phyloP scores from a whole-genome alignment of 345 rosid species.

The Salix udensis region DNA sequence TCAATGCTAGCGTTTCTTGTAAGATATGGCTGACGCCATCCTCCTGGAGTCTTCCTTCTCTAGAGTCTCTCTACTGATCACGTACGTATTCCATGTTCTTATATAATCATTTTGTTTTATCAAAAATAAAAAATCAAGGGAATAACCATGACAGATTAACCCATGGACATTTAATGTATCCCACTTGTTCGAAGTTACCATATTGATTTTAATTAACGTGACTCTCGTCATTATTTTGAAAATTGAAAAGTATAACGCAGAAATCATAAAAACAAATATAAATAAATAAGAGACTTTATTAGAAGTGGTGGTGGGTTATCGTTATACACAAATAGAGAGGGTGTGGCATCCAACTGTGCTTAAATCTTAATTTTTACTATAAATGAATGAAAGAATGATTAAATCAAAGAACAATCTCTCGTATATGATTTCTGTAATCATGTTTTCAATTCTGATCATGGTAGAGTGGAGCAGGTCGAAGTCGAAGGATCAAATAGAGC shows the following conservation, averaged over 20 bases:
- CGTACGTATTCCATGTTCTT: background rate
- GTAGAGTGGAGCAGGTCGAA: slow-evolving; percentile 18
- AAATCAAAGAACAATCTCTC: background rate
- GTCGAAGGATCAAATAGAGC: slow-evolving; percentile 27
- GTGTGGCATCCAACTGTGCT: background rate
- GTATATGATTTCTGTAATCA: background rate
- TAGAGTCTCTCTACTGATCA: background rate
- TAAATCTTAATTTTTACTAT: background rate
- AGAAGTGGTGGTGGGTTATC: no score
- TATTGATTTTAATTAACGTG: no score
- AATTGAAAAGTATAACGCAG: no score
- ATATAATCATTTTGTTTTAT: no score
- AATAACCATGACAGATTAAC: no score
- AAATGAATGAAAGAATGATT: background rate
- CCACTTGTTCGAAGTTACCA: no score
- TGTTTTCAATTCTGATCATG: background rate
- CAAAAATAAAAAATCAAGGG: no score
- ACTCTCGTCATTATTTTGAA: no score
- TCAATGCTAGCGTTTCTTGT: background rate
- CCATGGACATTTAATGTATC: no score
- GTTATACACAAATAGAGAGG: no score
- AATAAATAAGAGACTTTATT: no score
- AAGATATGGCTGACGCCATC: background rate
- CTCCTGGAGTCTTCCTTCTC: background rate
- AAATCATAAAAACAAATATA: no score